Evolutionary conservation across 176 grass and related monocot species (phyloP).

Genomic region (Pontederia crassipes): DNA sequence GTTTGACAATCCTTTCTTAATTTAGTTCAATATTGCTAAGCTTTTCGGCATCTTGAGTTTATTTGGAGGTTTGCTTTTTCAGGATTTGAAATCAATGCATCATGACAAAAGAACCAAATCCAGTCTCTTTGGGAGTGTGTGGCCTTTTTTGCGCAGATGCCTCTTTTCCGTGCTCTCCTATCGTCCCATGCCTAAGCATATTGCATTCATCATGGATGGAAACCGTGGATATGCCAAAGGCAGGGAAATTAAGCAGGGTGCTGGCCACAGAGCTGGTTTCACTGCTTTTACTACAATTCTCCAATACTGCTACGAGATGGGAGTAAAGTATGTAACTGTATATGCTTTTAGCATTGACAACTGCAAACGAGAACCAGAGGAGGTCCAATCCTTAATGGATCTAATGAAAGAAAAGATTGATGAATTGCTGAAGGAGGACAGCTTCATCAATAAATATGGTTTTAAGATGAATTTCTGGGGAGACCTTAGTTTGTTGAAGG

Average conservation of each 20-base stretch:
- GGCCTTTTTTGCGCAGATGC: slow-evolving; percentile 38
- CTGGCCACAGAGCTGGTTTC: slow-evolving; percentile 51
- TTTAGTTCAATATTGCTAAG: too few species aligned
- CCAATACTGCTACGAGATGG: slow-evolving; percentile 62
- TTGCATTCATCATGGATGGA: slow-evolving; percentile 85
- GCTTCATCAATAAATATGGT: slow-evolving; percentile 36
- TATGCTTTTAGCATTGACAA: slow-evolving; percentile 91
- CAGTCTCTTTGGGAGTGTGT: slow-evolving; percentile 25
- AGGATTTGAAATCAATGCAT: slow-evolving; percentile 28
- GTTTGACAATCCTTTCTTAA: too few species aligned
- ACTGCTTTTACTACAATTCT: slow-evolving; percentile 37
- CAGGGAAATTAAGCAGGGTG: slow-evolving; percentile 28
- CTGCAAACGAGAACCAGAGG: slow-evolving; percentile 56
- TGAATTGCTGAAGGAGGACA: slow-evolving; percentile 37
- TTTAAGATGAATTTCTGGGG: slow-evolving; percentile 76
- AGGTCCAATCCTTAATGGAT: slow-evolving; percentile 61
- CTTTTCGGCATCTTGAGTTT: too few species aligned
- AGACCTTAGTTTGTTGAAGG: slow-evolving; percentile 38
- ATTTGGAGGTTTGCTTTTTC: not conserved
- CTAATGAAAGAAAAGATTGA: slow-evolving; percentile 77
- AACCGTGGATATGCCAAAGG: slow-evolving; percentile 69
- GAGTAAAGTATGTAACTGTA: slow-evolving; percentile 43
- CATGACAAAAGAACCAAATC: slow-evolving; percentile 14
- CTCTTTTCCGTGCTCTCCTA: slow-evolving; percentile 37
- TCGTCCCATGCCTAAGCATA: slow-evolving; percentile 61